phyloP scores from a whole-genome alignment of 2,329 filamentous ascomycete species.

The Pyrenochaeta sp. region DNA sequence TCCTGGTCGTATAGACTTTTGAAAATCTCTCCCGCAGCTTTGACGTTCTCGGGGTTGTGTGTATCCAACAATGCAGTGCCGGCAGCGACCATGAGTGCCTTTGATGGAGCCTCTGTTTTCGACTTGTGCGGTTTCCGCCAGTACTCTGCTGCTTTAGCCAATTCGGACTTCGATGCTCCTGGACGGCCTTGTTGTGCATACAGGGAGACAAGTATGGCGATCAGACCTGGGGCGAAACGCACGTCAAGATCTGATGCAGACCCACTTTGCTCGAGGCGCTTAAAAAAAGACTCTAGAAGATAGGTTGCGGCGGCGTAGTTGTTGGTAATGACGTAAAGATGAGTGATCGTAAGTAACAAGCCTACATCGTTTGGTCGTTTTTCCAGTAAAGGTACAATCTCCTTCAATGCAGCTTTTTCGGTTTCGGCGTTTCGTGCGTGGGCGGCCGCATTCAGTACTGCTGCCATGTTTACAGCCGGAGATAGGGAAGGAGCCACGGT shows the following conservation, averaged over 20 bases:
- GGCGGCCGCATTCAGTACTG: constrained; percentile 77
- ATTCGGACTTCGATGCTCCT: constrained; percentile 73
- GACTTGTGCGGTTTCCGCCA: constrained; percentile 72
- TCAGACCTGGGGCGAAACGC: constrained; percentile 83
- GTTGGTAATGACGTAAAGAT: constrained; percentile 77
- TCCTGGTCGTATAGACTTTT: constrained; percentile 72
- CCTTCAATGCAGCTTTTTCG: constrained; percentile 73
- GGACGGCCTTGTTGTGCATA: constrained; percentile 80
- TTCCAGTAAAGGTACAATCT: constrained; percentile 73
- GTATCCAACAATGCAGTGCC: constrained; percentile 85
- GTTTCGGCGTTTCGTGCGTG: constrained; percentile 67
- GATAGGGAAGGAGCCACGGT: constrained; percentile 57
- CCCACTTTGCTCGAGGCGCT: constrained; percentile 70
- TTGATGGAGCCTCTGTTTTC: constrained; percentile 51
- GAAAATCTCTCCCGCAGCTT: constrained; percentile 81
- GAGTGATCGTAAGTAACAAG: constrained; percentile 78
- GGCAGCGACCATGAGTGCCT: constrained; percentile 76
- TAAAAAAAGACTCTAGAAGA: constrained; percentile 79
- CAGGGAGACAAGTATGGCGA: constrained; percentile 80
- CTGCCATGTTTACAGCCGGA: constrained; percentile 63
- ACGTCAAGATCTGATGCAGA: constrained; percentile 69
- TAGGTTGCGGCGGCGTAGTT: constrained; percentile 77
- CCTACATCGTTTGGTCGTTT: constrained; percentile 82
- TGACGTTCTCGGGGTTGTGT: constrained; percentile 71
- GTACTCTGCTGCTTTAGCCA: constrained; percentile 80